phyloP scores from a whole-genome alignment of 805 yeast genomes.

The Clavispora phyllophila region DNA sequence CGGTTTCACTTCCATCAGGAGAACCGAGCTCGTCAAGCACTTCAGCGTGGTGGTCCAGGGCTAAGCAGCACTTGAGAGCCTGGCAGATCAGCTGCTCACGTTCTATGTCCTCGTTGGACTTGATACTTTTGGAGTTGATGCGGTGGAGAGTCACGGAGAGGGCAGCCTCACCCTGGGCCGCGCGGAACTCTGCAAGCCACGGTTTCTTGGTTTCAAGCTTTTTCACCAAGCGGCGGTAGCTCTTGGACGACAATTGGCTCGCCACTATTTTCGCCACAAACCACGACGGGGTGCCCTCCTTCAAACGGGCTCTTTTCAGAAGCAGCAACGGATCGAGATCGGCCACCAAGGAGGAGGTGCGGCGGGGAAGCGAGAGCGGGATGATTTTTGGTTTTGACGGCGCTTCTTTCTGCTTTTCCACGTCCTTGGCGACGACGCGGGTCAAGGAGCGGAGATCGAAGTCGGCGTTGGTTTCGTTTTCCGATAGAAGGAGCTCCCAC shows the following conservation, averaged over 20 bases:
- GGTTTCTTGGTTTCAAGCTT: slow-evolving; percentile 20
- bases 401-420: background rate
- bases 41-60: slow-evolving; percentile 15
- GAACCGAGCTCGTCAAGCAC: background rate
- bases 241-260: slow-evolving; percentile 27
- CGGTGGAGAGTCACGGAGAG: slow-evolving; percentile 34
- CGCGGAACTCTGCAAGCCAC: slow-evolving; percentile 32
- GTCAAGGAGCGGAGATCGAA: slow-evolving; percentile 30
- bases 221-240: slow-evolving; percentile 31
- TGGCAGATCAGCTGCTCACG: slow-evolving; percentile 34
- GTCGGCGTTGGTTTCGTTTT: slow-evolving; percentile 32
- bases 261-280: slow-evolving; percentile 33
- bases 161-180: slow-evolving; percentile 42
- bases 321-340: slow-evolving; percentile 4
- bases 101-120: slow-evolving; percentile 41
- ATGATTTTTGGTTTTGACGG: background rate
- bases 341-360: slow-evolving; percentile 3
- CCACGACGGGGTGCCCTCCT: slow-evolving; percentile 40
- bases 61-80: slow-evolving; percentile 33
- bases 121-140: slow-evolving; percentile 37
- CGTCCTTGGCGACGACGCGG: slow-evolving; percentile 4
- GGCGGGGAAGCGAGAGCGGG: background rate
- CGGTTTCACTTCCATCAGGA: slow-evolving; percentile 4
- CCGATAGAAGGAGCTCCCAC: slow-evolving; percentile 41
- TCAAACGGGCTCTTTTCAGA: slow-evolving; percentile 20